These are phyloP conservation scores for Xerocomus brunneocitrinus DNA, from an alignment of 768 basidiomycete species.

Conservation along the genomic window DNA sequence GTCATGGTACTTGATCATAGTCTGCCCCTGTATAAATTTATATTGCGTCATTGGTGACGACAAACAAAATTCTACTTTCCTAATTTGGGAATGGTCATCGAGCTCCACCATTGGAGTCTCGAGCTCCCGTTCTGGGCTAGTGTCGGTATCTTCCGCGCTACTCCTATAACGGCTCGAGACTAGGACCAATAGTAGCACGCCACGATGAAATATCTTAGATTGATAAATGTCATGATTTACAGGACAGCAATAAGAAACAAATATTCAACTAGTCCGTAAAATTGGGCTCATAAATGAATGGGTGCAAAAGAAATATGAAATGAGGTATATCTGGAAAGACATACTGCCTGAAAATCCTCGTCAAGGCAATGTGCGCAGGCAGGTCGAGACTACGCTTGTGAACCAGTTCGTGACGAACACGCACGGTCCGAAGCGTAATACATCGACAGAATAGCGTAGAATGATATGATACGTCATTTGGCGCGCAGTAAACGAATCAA, in stretches of 20 bases:
- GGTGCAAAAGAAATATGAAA: neutral
- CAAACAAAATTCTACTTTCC: neutral
- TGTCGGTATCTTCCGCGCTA: no score
- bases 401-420: slow-evolving; percentile 49
- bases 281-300: slow-evolving; percentile 4
- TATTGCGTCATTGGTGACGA: slow-evolving; percentile 25
- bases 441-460: slow-evolving; percentile 43
- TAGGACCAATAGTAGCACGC: no score
- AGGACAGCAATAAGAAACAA: neutral
- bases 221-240: slow-evolving; percentile 8
- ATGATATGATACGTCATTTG: slow-evolving; percentile 30
- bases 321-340: slow-evolving; percentile 10
- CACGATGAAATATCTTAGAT: slow-evolving; percentile 7
- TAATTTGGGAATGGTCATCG: neutral
- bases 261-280: slow-evolving; percentile 13
- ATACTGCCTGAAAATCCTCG: slow-evolving; percentile 24
- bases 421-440: slow-evolving; percentile 65
- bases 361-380: slow-evolving; percentile 21
- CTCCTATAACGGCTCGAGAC: no score
- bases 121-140: no score
- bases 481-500: slow-evolving; percentile 32
- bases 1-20: no score
- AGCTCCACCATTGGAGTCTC: no score
- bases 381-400: slow-evolving; percentile 61
- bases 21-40: slow-evolving; percentile 4